A percentile compares a stretch with the other conserved stretches of the same genome.
These are phyloP conservation scores for Berberis thunbergii DNA, from an alignment of 164 flowering plant genomes.

Conservation along the genomic window DNA sequence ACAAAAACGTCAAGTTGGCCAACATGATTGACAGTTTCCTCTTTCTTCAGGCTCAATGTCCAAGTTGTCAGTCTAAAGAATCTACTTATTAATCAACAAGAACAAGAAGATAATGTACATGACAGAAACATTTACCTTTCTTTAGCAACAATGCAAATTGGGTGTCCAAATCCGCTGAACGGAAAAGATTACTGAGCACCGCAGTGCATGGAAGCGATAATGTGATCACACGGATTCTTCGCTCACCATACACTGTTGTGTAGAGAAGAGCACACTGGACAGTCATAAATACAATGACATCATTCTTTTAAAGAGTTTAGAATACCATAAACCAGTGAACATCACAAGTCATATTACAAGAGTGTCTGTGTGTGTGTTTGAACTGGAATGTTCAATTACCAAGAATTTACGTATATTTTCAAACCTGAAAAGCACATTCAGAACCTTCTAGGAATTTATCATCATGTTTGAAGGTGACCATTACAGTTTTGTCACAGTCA, in stretches of 20 bases:
- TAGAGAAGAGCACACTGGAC: conserved; percentile 97
- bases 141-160: conserved; percentile 81
- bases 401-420: background rate
- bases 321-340: background rate
- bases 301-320: background rate
- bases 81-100: background rate
- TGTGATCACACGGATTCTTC: conserved; percentile 88
- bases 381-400: background rate
- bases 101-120: background rate
- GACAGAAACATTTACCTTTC: conserved; percentile 52
- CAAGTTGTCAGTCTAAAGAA: too few relatives aligned
- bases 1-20: too few relatives aligned
- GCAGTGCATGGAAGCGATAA: conserved; percentile 85
- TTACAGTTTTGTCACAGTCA: conserved; percentile 85
- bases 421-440: conserved; percentile 84
- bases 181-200: conserved; percentile 76
- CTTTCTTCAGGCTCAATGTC: too few relatives aligned
- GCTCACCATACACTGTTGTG: conserved; percentile 93
- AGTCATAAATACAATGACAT: background rate
- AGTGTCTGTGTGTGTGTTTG: background rate
- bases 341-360: background rate
- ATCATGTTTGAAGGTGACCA: conserved; percentile 83
- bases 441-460: conserved; percentile 84
- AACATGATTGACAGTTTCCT: too few relatives aligned
- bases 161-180: conserved; percentile 90